Evolutionary conservation across 2,329 filamentous ascomycete species (phyloP), one percentile per base, ranked within the genome.

Genomic region (Colletotrichum endophyticum): DNA sequence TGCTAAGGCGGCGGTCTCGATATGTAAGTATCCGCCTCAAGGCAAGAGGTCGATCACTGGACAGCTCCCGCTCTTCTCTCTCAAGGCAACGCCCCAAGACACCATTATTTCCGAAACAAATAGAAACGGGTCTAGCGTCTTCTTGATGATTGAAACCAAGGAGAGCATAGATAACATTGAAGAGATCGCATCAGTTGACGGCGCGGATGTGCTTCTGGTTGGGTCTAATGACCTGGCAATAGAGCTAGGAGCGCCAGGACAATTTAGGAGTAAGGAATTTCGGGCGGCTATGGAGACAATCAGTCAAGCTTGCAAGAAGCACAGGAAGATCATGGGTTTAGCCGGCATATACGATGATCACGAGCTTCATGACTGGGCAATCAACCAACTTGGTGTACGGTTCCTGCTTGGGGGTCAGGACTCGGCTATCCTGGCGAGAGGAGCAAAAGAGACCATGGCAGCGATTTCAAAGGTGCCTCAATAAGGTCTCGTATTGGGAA

Each of bases 171-270:
- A 79, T 1, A 79, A 80, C 1, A 79, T 80, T 0, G 81, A 84
- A 27, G 78, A 79, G 7, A 85, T 85, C 16, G 82, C 82, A 2
- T 80, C 82, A 3, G 80, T 83, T 0, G 71, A 79, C 3, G 81
- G 81, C 2, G 81, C 84, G 0, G 83, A 85, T 49, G 81, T 83
- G 1, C 74, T 85, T 0, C 77, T 84, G 1, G 77, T 85, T 13
- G 84, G 84, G 6, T 81, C 81, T 4, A 82, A 81, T 25, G 83
- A 84, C 57, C 63, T 84, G 13, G 78, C 80, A 1, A 79, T 80
- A 8, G 81, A 82, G 30, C 68, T 83, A 3, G 81, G 81, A 1
- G 76, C 79, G 12, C 79, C 78, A 6, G 78, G 75, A 2, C 73
- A 80, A 16, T 82, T 77, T 72, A 75, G 79, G 49, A 78, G 72